A percentile compares a stretch with the other conserved stretches of the same genome.
phyloP scores from a whole-genome alignment of 148 eudicot genomes.

The Silene conica region DNA sequence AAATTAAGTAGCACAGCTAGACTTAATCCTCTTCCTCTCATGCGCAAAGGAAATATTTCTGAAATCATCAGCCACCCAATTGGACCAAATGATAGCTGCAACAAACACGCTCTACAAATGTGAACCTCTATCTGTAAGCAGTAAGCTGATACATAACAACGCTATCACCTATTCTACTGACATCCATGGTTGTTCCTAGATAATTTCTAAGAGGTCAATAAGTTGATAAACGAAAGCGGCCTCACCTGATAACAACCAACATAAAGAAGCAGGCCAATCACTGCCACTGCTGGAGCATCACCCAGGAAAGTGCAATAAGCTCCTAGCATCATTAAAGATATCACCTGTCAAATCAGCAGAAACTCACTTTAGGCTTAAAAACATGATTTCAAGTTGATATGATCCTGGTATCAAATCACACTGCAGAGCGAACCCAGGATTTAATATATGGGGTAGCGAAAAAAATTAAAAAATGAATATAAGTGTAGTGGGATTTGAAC shows the following conservation, averaged over 20 bases:
- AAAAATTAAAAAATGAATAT: too few species aligned
- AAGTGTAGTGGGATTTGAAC: too few species aligned
- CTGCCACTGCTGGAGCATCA: conserved; percentile 74
- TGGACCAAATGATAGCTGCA: conserved; percentile 95
- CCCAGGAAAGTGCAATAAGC: conserved; percentile 82
- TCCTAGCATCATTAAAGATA: conserved; percentile 80
- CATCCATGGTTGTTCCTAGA: not conserved
- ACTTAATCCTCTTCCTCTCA: conserved; percentile 89
- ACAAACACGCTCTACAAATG: conserved; percentile 3
- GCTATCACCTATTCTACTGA: too few species aligned
- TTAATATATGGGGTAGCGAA: too few species aligned
- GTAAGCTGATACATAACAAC: conserved; percentile 18
- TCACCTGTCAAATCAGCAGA: conserved; percentile 41
- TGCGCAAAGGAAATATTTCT: conserved; percentile 89
- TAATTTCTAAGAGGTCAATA: not conserved
- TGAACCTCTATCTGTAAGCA: not conserved
- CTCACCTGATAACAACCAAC: conserved; percentile 96
- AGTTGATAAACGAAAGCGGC: conserved; percentile 2
- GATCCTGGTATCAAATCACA: too few species aligned
- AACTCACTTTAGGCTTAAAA: not conserved
- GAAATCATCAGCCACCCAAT: conserved; percentile 99
- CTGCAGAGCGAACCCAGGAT: too few species aligned
- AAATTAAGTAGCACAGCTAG: conserved; percentile 88
- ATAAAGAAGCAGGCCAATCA: conserved; percentile 70
- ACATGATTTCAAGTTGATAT: not conserved